Conservation (phyloP, 139 green algal genomes). For the Chlamydomonas asymmetrica region DNA sequence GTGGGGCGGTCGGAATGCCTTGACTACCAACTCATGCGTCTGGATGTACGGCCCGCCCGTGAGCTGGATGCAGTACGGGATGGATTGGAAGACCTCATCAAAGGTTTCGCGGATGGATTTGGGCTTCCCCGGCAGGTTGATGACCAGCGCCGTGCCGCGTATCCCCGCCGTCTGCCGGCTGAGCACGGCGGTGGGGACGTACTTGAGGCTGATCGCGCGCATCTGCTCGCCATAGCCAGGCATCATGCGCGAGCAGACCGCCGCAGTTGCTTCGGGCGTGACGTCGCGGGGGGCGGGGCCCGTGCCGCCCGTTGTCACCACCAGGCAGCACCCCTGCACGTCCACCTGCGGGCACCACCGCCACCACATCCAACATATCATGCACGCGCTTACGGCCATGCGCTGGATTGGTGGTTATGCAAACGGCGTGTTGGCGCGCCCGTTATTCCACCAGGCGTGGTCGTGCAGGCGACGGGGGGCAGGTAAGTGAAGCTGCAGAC, state of each 20-base stretch:
- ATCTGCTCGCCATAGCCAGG: constrained; percentile 95
- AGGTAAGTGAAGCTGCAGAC: too few relatives aligned
- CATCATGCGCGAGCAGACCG: constrained; percentile 87
- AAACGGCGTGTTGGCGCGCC: too few relatives aligned
- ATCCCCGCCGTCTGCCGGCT: constrained; percentile 90
- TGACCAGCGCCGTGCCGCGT: constrained; percentile 76
- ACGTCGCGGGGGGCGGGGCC: constrained; percentile 85
- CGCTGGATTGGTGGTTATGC: neutral
- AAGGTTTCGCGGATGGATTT: constrained; percentile 93
- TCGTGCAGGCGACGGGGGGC: too few relatives aligned
- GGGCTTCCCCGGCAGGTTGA: constrained; percentile 91
- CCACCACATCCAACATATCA: neutral
- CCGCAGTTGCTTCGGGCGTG: constrained; percentile 92
- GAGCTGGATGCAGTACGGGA: constrained; percentile 89
- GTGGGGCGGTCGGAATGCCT: constrained; percentile 78
- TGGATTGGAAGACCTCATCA: constrained; percentile 88
- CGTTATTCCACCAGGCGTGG: too few relatives aligned
- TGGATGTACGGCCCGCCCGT: constrained; percentile 69
- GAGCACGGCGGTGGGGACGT: constrained; percentile 91
- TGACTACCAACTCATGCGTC: constrained; percentile 70
- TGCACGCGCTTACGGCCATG: neutral
- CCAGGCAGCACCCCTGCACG: constrained; percentile 75
- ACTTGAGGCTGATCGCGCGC: constrained; percentile 84
- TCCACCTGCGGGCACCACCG: constrained; percentile 56
- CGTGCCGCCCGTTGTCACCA: constrained; percentile 89